Evolutionary conservation across 169 alveolate species (phyloP), one percentile per base, ranked within the genome.

Genomic region (Eimeria acervulina): DNA sequence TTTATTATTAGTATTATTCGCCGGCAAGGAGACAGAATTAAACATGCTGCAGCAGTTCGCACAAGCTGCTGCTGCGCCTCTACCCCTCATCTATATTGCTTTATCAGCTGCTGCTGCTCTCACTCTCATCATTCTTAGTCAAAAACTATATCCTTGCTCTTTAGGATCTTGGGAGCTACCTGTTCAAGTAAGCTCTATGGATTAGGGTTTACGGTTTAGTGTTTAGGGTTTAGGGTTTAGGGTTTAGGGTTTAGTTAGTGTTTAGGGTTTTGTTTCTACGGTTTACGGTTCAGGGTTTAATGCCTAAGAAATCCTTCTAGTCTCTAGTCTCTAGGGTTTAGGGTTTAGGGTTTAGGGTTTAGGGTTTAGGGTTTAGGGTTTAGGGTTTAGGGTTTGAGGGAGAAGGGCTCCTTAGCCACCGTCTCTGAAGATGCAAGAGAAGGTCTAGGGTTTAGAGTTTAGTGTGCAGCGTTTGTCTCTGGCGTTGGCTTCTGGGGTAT

Each of bases 401-500:
- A n/a, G n/a, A n/a, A n/a, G n/a, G n/a, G n/a, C n/a, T n/a, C n/a
- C n/a, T n/a, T n/a, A n/a, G n/a, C n/a, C n/a, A 55, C 55, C 19
- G 55, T 47, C 12, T 47, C 5, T 47, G 5, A 47, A 12, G 55
- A 23, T 55, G 17, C 15, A 55, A 13, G 5, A 55, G n/a, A 2
- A 12, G 2, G 15, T 66, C 21, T 89, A 44, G 55, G 36, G 94
- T 87, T 23, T 42, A n/a, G 33, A 70, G 88, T 78, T 42, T 68
- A 12, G 12, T 47, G 19, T 38, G 28, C 96, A 94, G 96, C 94
- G 96, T 23, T 28, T 94, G 28, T 74, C 95, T 38, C 59, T 93
- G n/a, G 95, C 96, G 15, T 28, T 83, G 42, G 96, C 96, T 8
- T 94, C 96, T 3, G 96, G 96, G 0, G 70, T 94, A 55, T 78